Base-by-base conservation (phyloP, 2,329 filamentous ascomycete genomes). In the Trichoderma koningiopsis region DNA sequence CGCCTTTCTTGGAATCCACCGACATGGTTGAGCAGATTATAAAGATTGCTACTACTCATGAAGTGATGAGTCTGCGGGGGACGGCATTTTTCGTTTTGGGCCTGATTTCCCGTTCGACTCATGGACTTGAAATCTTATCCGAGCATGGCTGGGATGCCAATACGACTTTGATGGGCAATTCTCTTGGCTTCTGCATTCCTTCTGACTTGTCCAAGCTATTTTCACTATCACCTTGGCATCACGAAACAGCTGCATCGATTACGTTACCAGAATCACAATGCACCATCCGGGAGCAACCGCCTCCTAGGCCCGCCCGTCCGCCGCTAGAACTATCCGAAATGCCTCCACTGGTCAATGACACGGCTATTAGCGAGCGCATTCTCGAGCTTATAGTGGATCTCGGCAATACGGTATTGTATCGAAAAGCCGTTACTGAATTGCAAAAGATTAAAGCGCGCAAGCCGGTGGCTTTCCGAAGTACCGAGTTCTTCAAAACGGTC, bases 31-130 rank as follows among this genome's bases (percentile, higher is more conserved):
- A 91, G 75, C 88, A 91, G 72, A 95, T 99, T 71, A 89, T 98
- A 58, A 86, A 89, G 72, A 97, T 99, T 77, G 96, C 96, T 0
- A 93, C 97, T 78, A 84, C 85, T 33, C 94, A 96, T 53, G 90
- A 94, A 73, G 92, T 99, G 61, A 91, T 99, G 89, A 97, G 93
- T 69, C 85, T 99, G 75, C 88, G 96, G 56, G 96, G 96, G 47
- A 99, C 96, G 0, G 96, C 96, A 1, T 98, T 98, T 80, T 99
- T 97, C 75, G 96, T 97, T 0, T 83, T 99, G 0, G 96, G 96
- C 0, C 83, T 99, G 69, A 95, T 99, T 68, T 97, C 94, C 1
- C 87, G 96, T 66, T 98, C 95, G 63, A 86, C 94, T 10, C 95
- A 97, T 76, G 96, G 96, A 0, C 87, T 98, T 31, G 93, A 97